phyloP scores from a whole-genome alignment of 148 eudicot genomes.

The Rhododendron vialii region DNA sequence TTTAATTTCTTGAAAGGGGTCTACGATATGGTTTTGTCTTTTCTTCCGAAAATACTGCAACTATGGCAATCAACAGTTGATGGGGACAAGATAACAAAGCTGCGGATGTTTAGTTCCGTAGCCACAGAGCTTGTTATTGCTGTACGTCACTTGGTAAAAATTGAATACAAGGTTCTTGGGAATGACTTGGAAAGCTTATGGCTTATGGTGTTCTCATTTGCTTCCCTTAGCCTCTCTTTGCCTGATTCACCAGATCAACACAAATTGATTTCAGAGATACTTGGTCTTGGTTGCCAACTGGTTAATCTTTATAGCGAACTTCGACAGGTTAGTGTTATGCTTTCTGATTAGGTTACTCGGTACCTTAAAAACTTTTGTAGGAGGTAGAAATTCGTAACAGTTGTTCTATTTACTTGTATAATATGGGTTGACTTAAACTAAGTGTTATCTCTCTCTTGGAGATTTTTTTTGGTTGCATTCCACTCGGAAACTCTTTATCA shows the following conservation, averaged over 20 bases:
- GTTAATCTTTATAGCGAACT: conserved; percentile 78
- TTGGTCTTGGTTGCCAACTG: conserved; percentile 71
- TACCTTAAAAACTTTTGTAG: conserved; percentile 3
- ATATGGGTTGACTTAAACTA: background rate
- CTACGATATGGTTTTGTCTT: conserved; percentile 45
- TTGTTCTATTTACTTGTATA: background rate
- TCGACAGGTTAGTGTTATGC: conserved; percentile 72
- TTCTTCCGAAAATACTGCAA: conserved; percentile 38
- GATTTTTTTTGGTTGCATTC: conserved; percentile 1
- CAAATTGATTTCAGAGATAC: conserved; percentile 40
- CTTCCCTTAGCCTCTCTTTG: conserved; percentile 38
- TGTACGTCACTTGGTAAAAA: conserved; percentile 52
- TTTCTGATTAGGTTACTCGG: background rate
- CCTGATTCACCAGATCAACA: conserved; percentile 26
- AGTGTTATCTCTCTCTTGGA: background rate
- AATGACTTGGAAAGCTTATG: conserved; percentile 75
- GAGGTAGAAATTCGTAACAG: background rate
- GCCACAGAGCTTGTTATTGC: conserved; percentile 56
- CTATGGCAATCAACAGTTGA: conserved; percentile 30
- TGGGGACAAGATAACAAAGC: conserved; percentile 12
- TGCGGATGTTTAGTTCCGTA: conserved; percentile 24
- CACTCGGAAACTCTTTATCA: background rate
- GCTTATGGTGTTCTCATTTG: conserved; percentile 57
- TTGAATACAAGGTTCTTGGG: conserved; percentile 81
- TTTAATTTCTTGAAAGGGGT: conserved; percentile 61